Conservation (phyloP, 257 asterid genomes). For the Przewalskia tangutica region DNA sequence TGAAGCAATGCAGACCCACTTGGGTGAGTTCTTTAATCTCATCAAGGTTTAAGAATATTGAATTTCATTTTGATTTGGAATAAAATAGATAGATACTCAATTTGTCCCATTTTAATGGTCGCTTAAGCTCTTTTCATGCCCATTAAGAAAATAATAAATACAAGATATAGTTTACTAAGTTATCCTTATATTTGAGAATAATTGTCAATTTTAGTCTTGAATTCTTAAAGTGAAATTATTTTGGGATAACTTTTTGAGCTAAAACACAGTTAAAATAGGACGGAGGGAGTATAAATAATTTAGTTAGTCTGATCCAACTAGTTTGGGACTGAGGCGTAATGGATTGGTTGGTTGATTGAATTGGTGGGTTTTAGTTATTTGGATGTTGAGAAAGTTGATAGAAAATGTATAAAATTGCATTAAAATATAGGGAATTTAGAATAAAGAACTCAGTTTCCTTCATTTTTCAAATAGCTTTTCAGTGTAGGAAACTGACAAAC, state of each 20-base stretch:
- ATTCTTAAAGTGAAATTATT: too few relatives aligned
- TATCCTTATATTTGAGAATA: too few relatives aligned
- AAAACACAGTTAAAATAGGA: too few relatives aligned
- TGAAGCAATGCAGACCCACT: conserved; percentile 69
- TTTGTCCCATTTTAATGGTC: too few relatives aligned
- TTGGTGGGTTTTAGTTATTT: neutral
- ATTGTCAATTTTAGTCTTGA: too few relatives aligned
- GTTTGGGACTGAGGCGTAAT: neutral
- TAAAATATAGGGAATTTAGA: neutral
- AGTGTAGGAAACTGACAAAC: neutral
- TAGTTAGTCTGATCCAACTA: neutral
- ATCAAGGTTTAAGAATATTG: neutral
- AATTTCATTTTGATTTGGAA: neutral
- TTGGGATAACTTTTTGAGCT: too few relatives aligned
- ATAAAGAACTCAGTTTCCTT: neutral
- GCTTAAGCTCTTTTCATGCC: too few relatives aligned
- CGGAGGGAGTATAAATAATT: neutral
- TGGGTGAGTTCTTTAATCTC: conserved; percentile 48
- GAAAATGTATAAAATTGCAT: neutral
- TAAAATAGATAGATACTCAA: neutral
- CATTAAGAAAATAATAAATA: too few relatives aligned
- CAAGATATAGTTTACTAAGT: too few relatives aligned
- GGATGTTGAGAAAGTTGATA: neutral
- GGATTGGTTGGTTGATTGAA: neutral
- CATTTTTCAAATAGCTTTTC: neutral